phyloP scores from a whole-genome alignment of 768 basidiomycete species.

The Naganishia vishniacii region DNA sequence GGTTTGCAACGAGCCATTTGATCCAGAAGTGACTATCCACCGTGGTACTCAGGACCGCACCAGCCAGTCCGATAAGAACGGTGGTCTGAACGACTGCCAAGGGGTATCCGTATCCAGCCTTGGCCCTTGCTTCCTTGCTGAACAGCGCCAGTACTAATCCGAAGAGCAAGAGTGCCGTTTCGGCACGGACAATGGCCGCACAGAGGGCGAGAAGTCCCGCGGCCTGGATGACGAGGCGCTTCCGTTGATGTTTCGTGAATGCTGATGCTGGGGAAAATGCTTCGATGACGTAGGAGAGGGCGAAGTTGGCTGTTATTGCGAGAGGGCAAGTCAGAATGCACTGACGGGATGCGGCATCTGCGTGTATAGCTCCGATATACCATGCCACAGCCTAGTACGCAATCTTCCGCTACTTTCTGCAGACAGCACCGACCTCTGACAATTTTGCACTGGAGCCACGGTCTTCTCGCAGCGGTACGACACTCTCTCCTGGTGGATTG shows the following conservation, averaged over 20 bases:
- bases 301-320: background rate
- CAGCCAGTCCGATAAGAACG: constrained; percentile 36
- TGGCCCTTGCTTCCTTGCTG: constrained; percentile 45
- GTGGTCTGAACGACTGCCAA: constrained; percentile 25
- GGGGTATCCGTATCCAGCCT: background rate
- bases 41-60: background rate
- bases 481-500: too few species aligned
- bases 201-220: constrained; percentile 63
- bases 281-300: background rate
- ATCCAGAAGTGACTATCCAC: constrained; percentile 86
- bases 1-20: constrained; percentile 4
- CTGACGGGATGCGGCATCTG: background rate
- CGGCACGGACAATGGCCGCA: constrained; percentile 70
- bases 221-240: constrained; percentile 39
- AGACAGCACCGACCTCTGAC: too few species aligned
- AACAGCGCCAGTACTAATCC: constrained; percentile 52
- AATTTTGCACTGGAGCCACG: too few species aligned
- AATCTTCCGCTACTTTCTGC: too few species aligned
- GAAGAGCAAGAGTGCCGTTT: constrained; percentile 64
- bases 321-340: background rate
- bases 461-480: too few species aligned
- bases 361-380: background rate
- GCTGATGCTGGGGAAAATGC: background rate
- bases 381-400: background rate
- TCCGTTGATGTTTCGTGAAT: background rate